Conservation (phyloP, 345 rosid species). For the Triadica sebifera region DNA sequence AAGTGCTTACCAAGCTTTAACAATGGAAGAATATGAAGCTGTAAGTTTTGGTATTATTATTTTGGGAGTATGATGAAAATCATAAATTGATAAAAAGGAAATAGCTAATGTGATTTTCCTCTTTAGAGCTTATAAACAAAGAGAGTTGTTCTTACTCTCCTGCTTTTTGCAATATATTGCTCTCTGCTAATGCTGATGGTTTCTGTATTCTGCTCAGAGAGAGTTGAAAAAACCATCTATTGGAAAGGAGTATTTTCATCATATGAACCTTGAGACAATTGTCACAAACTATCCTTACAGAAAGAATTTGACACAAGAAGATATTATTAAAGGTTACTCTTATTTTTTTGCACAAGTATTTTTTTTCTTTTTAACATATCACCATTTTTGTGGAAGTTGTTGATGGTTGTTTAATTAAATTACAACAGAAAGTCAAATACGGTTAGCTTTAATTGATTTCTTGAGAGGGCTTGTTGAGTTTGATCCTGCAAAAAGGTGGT, state of each 20-base stretch:
- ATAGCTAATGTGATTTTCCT: not conserved
- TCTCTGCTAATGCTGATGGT: conserved; percentile 20
- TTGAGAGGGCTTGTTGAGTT: conserved; percentile 97
- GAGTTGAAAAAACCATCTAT: conserved; percentile 76
- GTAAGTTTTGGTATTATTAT: conserved; percentile 48
- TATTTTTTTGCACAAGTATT: conserved; percentile 1
- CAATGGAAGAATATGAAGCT: conserved; percentile 90
- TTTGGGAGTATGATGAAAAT: conserved; percentile 11
- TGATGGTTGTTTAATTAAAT: conserved; percentile 23
- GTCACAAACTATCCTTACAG: conserved; percentile 82
- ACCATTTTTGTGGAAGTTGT: conserved; percentile 20
- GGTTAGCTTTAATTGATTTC: conserved; percentile 93
- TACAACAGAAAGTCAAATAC: conserved; percentile 71
- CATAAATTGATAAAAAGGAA: not conserved
- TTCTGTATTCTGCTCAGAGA: conserved; percentile 53
- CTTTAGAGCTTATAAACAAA: not conserved
- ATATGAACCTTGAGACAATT: conserved; percentile 86
- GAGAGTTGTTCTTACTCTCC: not conserved
- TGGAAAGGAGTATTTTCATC: conserved; percentile 95
- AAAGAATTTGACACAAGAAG: conserved; percentile 74
- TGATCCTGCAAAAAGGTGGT: conserved; percentile 99
- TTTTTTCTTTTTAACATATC: conserved; percentile 2
- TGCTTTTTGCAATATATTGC: conserved; percentile 7
- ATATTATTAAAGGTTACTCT: conserved; percentile 67
- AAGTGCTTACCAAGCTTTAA: conserved; percentile 71